Evolutionary conservation across 768 basidiomycete genomes (phyloP), one percentile per base, ranked within the genome.

Genomic region (Fomitopsis pulvina): DNA sequence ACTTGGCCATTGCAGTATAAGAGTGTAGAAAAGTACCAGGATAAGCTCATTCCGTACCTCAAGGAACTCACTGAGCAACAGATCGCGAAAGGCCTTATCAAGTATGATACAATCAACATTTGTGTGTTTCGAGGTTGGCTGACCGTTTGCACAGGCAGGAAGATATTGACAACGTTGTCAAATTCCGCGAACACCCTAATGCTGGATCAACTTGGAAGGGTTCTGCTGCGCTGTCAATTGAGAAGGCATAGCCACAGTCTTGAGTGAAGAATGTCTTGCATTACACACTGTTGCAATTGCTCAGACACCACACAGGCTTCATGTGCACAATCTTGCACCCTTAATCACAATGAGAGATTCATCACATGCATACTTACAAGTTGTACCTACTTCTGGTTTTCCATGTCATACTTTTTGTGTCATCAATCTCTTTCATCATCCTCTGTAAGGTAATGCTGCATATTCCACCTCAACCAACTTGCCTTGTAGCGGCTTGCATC

Each of bases 51-150:
- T 3, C 67, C 68, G 4, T 69, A 66, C 52, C 57, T 69, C 30
- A 55, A 57, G 21, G 59, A 63, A 52, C 59, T 66, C 29, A 63
- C 62, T 4, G 39, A 57, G 47, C 51, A 59, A 16, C 67, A 69
- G 53, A 58, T 68, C 18, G 60, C 63, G 46, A 52, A 57, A 0
- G 67, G 68, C 3, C 49, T 69, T 8, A 65, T 69, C 47, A 59
- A 49, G 64, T 66, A 30, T 8, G 29, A 14, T 37, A 18, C 14
- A 37, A 4, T 37, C 6, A 37, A 5, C 14, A 5, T 12, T 16
- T 7, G 34, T 12, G 18, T 37, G 30, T 32, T 32, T 16, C 30
- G 30, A 5, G n/a, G 14, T 37, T 6, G 34, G 4, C 34, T 37
- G 14, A 37, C 14, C 6, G 6, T 4, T 7, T 16, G 34, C 5